Conservation (phyloP, 208 protist genomes). For the Angomonas deanei region DNA sequence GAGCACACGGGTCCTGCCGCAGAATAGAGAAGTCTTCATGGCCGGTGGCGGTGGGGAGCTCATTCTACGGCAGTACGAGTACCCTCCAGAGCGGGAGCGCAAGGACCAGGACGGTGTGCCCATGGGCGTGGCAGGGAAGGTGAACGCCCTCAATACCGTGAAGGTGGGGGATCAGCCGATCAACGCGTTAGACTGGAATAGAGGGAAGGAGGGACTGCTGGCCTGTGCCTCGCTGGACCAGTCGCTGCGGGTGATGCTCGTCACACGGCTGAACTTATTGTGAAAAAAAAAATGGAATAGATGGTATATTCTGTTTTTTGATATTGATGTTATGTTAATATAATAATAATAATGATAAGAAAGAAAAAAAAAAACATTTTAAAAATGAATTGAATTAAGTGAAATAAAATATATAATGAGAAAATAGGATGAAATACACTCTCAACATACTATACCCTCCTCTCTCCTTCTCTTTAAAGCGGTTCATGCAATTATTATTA, state of each 20-base stretch:
- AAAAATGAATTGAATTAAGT: not conserved
- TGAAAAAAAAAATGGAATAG: conserved; percentile 30
- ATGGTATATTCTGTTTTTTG: not conserved
- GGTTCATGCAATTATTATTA: no score
- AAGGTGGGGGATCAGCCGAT: conserved; percentile 86
- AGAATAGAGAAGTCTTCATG: conserved; percentile 91
- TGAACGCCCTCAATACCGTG: conserved; percentile 79
- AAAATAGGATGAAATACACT: no score
- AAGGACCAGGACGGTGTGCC: conserved; percentile 60
- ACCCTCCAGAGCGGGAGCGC: conserved; percentile 76
- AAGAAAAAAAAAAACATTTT: no score
- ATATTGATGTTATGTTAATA: not conserved
- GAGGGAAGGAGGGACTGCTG: conserved; percentile 73
- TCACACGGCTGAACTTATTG: conserved; percentile 75
- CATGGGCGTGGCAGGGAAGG: conserved; percentile 68
- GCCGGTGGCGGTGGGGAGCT: conserved; percentile 83
- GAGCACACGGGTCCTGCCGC: conserved; percentile 77
- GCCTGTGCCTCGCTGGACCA: conserved; percentile 84
- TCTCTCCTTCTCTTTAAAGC: no score
- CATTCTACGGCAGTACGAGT: conserved; percentile 85
- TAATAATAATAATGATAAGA: not conserved
- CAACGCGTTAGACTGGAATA: conserved; percentile 83
- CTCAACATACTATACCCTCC: no score
- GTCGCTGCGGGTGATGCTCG: conserved; percentile 78
- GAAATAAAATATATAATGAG: no score